phyloP scores from a whole-genome alignment of 2,329 filamentous ascomycete species.

The Zarea fungicola region DNA sequence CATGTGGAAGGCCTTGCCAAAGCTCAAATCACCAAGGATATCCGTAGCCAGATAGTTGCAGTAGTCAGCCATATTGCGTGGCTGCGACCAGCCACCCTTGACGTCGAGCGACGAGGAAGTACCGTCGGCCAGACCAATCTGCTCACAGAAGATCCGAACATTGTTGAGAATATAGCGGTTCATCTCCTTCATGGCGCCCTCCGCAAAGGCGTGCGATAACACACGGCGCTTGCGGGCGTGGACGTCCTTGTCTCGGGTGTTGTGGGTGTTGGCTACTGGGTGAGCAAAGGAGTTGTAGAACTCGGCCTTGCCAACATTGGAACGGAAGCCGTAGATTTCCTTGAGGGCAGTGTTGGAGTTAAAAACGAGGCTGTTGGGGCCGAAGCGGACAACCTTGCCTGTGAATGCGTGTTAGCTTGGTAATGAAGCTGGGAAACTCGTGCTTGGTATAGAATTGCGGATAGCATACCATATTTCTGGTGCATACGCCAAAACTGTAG shows the following conservation, averaged over 20 bases:
- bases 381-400: constrained; percentile 68
- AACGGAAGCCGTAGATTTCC: constrained; percentile 59
- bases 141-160: constrained; percentile 60
- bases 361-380: constrained; percentile 71
- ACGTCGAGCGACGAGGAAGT: constrained; percentile 36
- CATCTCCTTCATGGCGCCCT: constrained; percentile 61
- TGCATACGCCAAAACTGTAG: constrained; percentile 68
- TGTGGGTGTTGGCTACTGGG: constrained; percentile 68
- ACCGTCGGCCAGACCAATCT: constrained; percentile 41
- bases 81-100: constrained; percentile 53
- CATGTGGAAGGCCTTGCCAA: constrained; percentile 59
- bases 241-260: constrained; percentile 60
- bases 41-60: constrained; percentile 60
- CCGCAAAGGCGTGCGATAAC: constrained; percentile 66
- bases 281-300: constrained; percentile 72
- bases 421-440: neutral
- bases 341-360: constrained; percentile 66
- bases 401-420: constrained; percentile 1
- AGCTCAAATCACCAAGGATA: constrained; percentile 56
- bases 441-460: neutral
- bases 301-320: constrained; percentile 61
- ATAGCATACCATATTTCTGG: constrained; percentile 57
- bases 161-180: constrained; percentile 62
- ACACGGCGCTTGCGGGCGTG: constrained; percentile 69
- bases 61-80: constrained; percentile 60